Evolutionary conservation across 495 filamentous ascomycete genomes (phyloP).

Genomic region (Tuber microsphaerosporum): DNA sequence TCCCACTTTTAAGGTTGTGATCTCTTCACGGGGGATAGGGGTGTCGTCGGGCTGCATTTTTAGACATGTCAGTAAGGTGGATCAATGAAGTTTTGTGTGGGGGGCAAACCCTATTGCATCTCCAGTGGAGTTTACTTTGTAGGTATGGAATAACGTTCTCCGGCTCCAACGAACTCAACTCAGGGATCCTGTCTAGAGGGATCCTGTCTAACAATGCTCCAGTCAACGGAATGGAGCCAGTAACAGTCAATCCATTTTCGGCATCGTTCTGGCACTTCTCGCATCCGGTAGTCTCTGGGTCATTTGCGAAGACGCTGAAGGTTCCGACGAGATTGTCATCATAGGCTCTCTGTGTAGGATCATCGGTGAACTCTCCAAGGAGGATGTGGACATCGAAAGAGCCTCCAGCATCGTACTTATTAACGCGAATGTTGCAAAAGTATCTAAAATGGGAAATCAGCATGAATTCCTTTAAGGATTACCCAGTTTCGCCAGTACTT

Average conservation of each 20-base stretch:
- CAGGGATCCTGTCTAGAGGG: constrained; percentile 23
- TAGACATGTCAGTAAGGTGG: constrained; percentile 1
- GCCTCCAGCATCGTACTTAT: constrained; percentile 39
- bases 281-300: constrained; percentile 32
- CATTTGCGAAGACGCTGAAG: constrained; percentile 37
- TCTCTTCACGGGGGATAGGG: constrained; percentile 21
- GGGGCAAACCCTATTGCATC: constrained; percentile 18
- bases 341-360: constrained; percentile 13
- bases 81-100: background rate
- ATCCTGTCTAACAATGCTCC: constrained; percentile 42
- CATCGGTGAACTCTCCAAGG: constrained; percentile 31
- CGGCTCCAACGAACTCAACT: constrained; percentile 30
- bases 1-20: constrained; percentile 29
- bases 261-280: constrained; percentile 36
- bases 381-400: constrained; percentile 42
- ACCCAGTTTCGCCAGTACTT: background rate
- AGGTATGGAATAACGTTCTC: constrained; percentile 32
- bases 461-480: background rate
- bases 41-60: constrained; percentile 14
- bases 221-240: constrained; percentile 41
- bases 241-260: constrained; percentile 25
- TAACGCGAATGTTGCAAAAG: constrained; percentile 41
- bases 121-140: constrained; percentile 36
- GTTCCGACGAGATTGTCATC: constrained; percentile 40
- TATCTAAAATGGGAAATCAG: constrained; percentile 21